These are phyloP conservation scores for Vickermania spadyakhi DNA, from an alignment of 208 protist genomes.

Conservation along the genomic window DNA sequence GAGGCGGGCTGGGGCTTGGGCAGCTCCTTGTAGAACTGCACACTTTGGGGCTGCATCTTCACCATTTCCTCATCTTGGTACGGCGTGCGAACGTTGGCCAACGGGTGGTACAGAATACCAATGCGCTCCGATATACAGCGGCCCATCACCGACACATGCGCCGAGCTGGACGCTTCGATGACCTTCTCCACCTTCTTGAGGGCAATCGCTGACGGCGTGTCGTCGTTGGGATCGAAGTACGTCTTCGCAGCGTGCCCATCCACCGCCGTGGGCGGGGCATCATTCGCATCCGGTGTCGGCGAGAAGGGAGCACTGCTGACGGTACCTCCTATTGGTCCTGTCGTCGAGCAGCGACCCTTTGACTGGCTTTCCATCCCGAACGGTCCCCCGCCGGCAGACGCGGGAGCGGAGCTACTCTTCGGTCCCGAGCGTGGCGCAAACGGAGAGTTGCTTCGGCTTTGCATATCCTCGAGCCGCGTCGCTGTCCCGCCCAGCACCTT, in stretches of 20 bases:
- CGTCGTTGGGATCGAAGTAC: not conserved
- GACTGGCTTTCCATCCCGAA: not conserved
- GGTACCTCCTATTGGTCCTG: not conserved
- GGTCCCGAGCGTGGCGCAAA: not conserved
- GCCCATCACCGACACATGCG: conserved; percentile 6
- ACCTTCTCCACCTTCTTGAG: not conserved
- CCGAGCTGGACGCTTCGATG: not conserved
- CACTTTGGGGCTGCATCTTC: not conserved
- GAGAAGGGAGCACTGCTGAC: not conserved
- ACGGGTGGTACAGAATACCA: conserved; percentile 47
- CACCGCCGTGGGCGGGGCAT: not conserved
- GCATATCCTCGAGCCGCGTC: not conserved
- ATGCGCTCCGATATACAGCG: conserved; percentile 40
- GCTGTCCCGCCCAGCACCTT: not conserved
- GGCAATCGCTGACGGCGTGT: not conserved
- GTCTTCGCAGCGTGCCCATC: not conserved
- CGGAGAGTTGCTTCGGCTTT: not conserved
- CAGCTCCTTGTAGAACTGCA: not conserved
- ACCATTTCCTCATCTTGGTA: conserved; percentile 52
- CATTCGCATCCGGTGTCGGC: not conserved
- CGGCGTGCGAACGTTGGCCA: conserved; percentile 50
- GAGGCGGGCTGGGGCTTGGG: conserved; percentile 1
- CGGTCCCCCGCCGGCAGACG: not conserved
- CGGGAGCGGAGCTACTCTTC: not conserved
- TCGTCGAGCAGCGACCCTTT: not conserved